phyloP scores from a whole-genome alignment of 2,329 filamentous ascomycete species.

The Pleomassaria siparia region DNA sequence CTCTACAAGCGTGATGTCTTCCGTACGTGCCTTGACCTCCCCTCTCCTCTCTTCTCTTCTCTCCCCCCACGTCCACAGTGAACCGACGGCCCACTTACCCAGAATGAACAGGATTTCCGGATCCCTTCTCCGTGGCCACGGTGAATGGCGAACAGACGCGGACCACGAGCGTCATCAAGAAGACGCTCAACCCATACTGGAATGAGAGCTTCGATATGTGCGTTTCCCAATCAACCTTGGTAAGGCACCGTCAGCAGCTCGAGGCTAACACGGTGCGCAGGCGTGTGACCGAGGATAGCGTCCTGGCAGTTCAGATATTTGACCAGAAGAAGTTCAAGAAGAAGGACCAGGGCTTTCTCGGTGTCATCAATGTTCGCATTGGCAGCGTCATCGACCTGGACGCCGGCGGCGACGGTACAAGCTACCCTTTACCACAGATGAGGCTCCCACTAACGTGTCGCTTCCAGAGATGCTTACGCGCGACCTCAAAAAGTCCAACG shows the following conservation, averaged over 20 bases:
- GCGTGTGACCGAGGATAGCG: constrained; percentile 89
- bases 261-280: constrained; percentile 53
- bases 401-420: constrained; percentile 83
- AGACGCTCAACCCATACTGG: constrained; percentile 99
- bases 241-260: constrained; percentile 8
- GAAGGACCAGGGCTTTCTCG: constrained; percentile 98
- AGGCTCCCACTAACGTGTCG: constrained; percentile 21
- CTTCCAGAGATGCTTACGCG: constrained; percentile 87
- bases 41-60: no score
- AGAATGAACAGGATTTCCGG: constrained; percentile 75
- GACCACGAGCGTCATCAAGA: constrained; percentile 96
- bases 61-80: constrained; percentile 7
- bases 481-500: constrained; percentile 95
- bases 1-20: constrained; percentile 99
- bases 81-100: constrained; percentile 31
- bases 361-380: constrained; percentile 95
- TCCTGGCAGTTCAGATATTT: constrained; percentile 96
- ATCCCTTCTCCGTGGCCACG: constrained; percentile 96
- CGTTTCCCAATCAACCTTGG: constrained; percentile 33
- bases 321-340: constrained; percentile 99
- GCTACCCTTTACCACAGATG: constrained; percentile 3
- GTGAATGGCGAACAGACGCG: constrained; percentile 97
- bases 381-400: constrained; percentile 92
- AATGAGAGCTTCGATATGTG: constrained; percentile 99
- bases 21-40: constrained; percentile 76